Evolutionary conservation across 1,284 basidiomycete species (phyloP).

Genomic region (Dichomitus squalens): DNA sequence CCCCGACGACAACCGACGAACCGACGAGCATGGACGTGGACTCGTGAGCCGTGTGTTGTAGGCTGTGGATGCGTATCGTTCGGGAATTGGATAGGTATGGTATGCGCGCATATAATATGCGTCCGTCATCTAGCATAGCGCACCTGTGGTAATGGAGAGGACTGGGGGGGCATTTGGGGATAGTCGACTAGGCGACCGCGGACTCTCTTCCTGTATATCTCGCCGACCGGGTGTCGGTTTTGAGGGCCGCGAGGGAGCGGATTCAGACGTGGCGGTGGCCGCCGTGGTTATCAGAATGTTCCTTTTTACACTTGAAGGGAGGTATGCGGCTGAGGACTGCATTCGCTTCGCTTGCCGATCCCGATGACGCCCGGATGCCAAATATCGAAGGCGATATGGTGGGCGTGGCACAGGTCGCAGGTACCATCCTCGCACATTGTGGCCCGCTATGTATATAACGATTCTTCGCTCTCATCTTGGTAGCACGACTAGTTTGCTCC

Average conservation of each 20-base stretch:
- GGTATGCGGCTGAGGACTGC: too few relatives aligned
- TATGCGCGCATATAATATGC: not conserved
- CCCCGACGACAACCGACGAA: conserved; percentile 13
- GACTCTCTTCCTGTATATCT: conserved; percentile 5
- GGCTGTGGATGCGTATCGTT: not conserved
- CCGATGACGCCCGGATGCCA: not conserved
- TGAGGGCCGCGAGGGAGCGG: not conserved
- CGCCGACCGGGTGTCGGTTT: not conserved
- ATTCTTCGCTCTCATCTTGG: too few relatives aligned
- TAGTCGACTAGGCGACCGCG: not conserved
- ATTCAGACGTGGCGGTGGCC: not conserved
- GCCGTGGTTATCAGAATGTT: conserved; percentile 6
- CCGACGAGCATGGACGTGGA: conserved; percentile 30
- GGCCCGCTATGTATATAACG: too few relatives aligned
- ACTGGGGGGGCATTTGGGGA: conserved; percentile 1
- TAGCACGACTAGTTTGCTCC: too few relatives aligned
- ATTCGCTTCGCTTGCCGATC: not conserved
- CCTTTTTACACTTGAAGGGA: not conserved
- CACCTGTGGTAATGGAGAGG: not conserved
- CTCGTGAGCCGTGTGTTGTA: conserved; percentile 16
- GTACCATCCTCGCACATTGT: too few relatives aligned
- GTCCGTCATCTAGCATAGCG: not conserved
- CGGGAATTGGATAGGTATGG: not conserved
- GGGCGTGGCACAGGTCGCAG: too few relatives aligned
- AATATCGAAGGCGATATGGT: too few relatives aligned